These are phyloP conservation scores for Allodekkera sacchari DNA, from an alignment of 805 yeast species.

Conservation along the genomic window DNA sequence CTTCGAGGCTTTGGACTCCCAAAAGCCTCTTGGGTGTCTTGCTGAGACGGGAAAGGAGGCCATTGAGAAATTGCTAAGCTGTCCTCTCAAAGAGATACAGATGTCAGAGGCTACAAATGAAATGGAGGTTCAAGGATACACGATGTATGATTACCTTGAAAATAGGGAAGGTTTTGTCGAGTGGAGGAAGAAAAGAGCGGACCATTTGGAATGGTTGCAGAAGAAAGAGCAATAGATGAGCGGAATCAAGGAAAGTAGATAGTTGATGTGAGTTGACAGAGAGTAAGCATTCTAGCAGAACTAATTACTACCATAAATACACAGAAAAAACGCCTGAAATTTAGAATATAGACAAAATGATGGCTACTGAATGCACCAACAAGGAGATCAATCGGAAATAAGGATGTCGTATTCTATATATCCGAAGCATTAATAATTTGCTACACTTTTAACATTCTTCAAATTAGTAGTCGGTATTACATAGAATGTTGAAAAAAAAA, in stretches of 20 bases:
- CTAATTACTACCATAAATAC: too few relatives aligned
- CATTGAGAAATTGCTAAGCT: constrained; percentile 17
- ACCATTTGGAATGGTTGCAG: constrained; percentile 30
- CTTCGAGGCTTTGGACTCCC: constrained; percentile 19
- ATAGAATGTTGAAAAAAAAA: too few relatives aligned
- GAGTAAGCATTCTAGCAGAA: too few relatives aligned
- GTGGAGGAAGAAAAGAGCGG: constrained; percentile 34
- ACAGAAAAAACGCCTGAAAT: too few relatives aligned
- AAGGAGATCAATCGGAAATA: too few relatives aligned
- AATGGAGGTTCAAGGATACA: constrained; percentile 38
- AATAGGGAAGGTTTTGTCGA: constrained; percentile 47
- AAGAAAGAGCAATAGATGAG: constrained; percentile 1
- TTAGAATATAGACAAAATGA: too few relatives aligned
- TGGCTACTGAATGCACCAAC: too few relatives aligned
- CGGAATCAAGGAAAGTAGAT: constrained; percentile 1
- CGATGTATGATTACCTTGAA: constrained; percentile 35
- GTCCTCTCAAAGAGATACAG: constrained; percentile 36
- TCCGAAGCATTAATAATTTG: too few relatives aligned
- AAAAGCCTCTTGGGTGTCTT: constrained; percentile 10
- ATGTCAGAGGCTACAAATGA: constrained; percentile 40
- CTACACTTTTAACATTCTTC: too few relatives aligned
- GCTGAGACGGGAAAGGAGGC: constrained; percentile 23
- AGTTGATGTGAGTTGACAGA: neutral
- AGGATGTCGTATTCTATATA: too few relatives aligned
- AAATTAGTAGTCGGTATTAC: too few relatives aligned